Evolutionary conservation across 306 rosid species (phyloP), one percentile per base, ranked within the genome.

Genomic region (Glycine latifolia): DNA sequence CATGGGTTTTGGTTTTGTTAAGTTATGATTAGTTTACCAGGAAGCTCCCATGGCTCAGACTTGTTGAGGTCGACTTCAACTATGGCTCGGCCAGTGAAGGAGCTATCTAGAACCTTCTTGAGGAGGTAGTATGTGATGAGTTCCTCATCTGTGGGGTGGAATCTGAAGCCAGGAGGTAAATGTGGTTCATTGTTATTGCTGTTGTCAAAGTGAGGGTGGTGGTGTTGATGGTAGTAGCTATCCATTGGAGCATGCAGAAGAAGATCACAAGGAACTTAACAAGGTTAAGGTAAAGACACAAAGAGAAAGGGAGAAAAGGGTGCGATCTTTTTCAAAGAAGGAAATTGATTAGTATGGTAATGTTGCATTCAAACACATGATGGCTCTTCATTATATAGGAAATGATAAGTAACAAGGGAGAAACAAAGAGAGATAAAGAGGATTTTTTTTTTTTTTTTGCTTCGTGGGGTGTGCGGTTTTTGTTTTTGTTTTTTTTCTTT

Each of bases 1-100:
- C n/a, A n/a, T n/a, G n/a, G n/a, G n/a, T n/a, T n/a, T n/a, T n/a
- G n/a, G n/a, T n/a, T n/a, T n/a, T n/a, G n/a, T n/a, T n/a, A n/a
- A 15, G 48, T 3, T 65, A 3, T 37, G 71, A 8, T 43, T 43
- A 10, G 10, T 9, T 66, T 78, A 93, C 98, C 94, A 5, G 98
- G 97, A 17, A 94, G 97, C 73, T 94, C 89, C 98, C 98, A 94
- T 0, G 98, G 98, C 86, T 94, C 98, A 71, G 92, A 91, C 82
- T 94, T 94, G 91, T 94, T 94, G 47, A 94, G 97, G 73, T 94
- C 98, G 48, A 94, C 97, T 75, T 94, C 94, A 14, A 94, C 91
- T 52, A 94, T 90, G 85, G 98, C 98, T 37, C 98, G 71, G 0
- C 94, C 94, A 1, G 88, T 79, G 88, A 94, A 94, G 73, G 44